Conservation (phyloP, 768 basidiomycete genomes). For the Mycena venus region DNA sequence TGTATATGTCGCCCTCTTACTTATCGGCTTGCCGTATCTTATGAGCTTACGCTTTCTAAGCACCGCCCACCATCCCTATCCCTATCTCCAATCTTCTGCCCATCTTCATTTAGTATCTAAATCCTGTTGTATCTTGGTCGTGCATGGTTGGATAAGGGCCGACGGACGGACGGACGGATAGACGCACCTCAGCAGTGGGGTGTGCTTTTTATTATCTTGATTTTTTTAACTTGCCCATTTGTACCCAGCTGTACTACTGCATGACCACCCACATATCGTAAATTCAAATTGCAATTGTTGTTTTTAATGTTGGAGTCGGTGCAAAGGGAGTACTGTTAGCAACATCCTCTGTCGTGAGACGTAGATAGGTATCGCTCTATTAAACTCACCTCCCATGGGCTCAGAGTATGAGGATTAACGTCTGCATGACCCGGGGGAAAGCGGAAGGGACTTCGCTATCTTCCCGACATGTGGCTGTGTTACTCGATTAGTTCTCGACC, state of each 20-base stretch:
- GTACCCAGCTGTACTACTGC: slow-evolving; percentile 1
- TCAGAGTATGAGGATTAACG: background rate
- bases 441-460: background rate
- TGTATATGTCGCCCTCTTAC: background rate
- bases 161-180: background rate
- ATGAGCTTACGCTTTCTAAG: slow-evolving; percentile 20
- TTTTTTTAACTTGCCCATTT: background rate
- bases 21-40: slow-evolving; percentile 5
- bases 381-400: too few species aligned
- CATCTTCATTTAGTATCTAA: too few species aligned
- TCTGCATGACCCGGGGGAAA: background rate
- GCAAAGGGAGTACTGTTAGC: too few species aligned
- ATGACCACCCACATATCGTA: background rate
- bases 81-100: background rate
- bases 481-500: background rate
- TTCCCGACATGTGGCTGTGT: background rate
- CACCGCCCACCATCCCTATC: too few species aligned
- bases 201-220: background rate
- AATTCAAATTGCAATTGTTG: background rate
- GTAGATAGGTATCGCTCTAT: too few species aligned
- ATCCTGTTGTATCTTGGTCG: background rate
- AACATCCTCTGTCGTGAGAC: too few species aligned
- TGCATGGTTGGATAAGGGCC: background rate
- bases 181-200: slow-evolving; percentile 7
- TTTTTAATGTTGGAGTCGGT: too few species aligned